Base-by-base conservation (phyloP, 768 basidiomycete species). In the Inosperma sp. region DNA sequence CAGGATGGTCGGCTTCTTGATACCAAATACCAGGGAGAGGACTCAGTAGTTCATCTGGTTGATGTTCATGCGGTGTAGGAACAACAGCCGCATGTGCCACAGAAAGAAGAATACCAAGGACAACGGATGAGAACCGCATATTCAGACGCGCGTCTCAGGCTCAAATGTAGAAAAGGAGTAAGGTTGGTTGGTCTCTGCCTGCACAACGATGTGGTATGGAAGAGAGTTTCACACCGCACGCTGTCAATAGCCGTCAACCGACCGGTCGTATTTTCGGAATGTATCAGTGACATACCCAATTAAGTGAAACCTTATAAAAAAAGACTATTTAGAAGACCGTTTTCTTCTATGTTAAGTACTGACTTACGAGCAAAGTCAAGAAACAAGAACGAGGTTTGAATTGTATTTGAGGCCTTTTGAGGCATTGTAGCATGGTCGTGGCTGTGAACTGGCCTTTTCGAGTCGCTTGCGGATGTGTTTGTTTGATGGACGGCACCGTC, bases 1-100 rank as follows among this genome's bases (percentile, higher is more conserved):
- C 80, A 3, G 79, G 80, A 59, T 89, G 86, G 56, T 75, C 76
- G 13, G 72, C 61, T 36, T 67, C 61, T 45, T 88, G 89, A 61
- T 77, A 81, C 88, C 88, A 91, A 6, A 62, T 49, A 14, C 53
- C 59, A 23, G 75, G 72, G 10, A 77, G 69, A 3, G 60, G 54
- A 53, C 57, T 46, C 7, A 56, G 45, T 27, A 65, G 53, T 25
- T 56, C 35, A 54, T 33, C 49, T 72, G 63, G 41, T 66, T 63
- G 62, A 40, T 44, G 14, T 8, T 56, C 57, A 26, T 56, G 45
- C n/a, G 43, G 56, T 1, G 48, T 5, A 7, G 64, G 61, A 19
- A 64, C 51, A 16, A 54, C 46, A 13, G 59, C 59, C 43, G 63
- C 65, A 43, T 56, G 51, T 12, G 56, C 55, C 16, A 68, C 34